Base-by-base conservation (phyloP, 495 filamentous ascomycete genomes). In the Cercophora sp. region DNA sequence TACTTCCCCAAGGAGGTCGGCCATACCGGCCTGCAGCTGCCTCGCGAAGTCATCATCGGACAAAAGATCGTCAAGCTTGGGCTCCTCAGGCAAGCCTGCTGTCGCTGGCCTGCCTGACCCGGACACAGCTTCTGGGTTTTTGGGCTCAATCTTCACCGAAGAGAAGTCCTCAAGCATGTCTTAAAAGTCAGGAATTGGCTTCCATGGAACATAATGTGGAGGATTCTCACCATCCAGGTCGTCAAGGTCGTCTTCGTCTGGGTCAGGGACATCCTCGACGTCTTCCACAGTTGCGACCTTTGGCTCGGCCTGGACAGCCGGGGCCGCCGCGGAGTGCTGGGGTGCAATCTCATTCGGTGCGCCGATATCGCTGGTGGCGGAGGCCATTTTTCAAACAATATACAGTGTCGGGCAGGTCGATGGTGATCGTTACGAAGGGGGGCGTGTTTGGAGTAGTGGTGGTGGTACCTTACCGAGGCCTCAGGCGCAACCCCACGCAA, bases 151-250 rank as follows among this genome's bases (percentile, higher is more conserved):
- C 45, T 79, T 80, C 3, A 77, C 70, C 8, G 77, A 60, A 13
- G 83, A 76, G 70, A 98, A 98, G 60, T 96, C 85, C 56, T 97
- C 90, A 25, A 98, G 85, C 66, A 96, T 83, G 42, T 96, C 90
- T 96, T 57, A 9, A 25, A 9, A 5, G 25, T 19, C 51, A 10
- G 61, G 57, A 44, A 32, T 26, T 26, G 42, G 3, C 55, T n/a
- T n/a, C n/a, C n/a, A n/a, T n/a, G n/a, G n/a, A n/a, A n/a, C n/a
- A n/a, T n/a, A n/a, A n/a, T n/a, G n/a, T n/a, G n/a, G n/a, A n/a
- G n/a, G n/a, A n/a, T n/a, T n/a, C 75, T 42, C 63, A 87, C 89
- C 92, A 69, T 97, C 92, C 36, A 97, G 72, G 64, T 96, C 92
- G 63, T 96, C 91, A 16, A 95, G 78, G 63, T 96, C 90, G 66